These are phyloP conservation scores for Thraustotheca clavata DNA, from an alignment of 352 stramenopile species.

Conservation along the genomic window DNA sequence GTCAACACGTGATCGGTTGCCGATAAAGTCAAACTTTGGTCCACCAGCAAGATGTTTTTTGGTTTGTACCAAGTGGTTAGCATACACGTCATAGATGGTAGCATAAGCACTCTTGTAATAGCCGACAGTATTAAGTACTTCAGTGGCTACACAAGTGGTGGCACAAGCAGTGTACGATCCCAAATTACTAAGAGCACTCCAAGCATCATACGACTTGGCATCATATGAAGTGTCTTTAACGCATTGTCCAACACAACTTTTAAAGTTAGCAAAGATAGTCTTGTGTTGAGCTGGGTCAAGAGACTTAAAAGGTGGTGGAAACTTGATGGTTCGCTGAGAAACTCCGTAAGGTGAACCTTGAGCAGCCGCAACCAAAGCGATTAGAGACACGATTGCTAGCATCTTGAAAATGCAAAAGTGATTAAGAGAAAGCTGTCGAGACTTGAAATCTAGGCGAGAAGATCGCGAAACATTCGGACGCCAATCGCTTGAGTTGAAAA, in stretches of 20 bases:
- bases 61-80: constrained; percentile 2
- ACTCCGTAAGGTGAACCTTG: neutral
- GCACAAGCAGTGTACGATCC: constrained; percentile 13
- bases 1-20: constrained; percentile 14
- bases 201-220: neutral
- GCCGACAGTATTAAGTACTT: constrained; percentile 2
- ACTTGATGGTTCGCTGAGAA: neutral
- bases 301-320: constrained; percentile 13
- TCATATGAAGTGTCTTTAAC: neutral
- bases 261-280: constrained; percentile 1
- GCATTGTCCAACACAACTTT: neutral
- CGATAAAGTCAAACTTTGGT: constrained; percentile 14
- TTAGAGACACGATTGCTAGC: neutral
- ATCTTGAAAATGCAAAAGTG: neutral
- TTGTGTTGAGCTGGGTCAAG: constrained; percentile 6
- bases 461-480: too few relatives aligned
- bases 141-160: constrained; percentile 2
- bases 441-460: too few relatives aligned
- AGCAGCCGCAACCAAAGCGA: neutral
- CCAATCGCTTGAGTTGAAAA: too few relatives aligned
- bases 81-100: constrained; percentile 2
- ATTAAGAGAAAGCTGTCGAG: too few relatives aligned
- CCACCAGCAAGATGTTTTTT: constrained; percentile 5
- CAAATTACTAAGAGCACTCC: neutral
- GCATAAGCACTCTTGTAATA: constrained; percentile 20